Base-by-base conservation (phyloP, 768 basidiomycete species). In the Agaricus subrufescens region DNA sequence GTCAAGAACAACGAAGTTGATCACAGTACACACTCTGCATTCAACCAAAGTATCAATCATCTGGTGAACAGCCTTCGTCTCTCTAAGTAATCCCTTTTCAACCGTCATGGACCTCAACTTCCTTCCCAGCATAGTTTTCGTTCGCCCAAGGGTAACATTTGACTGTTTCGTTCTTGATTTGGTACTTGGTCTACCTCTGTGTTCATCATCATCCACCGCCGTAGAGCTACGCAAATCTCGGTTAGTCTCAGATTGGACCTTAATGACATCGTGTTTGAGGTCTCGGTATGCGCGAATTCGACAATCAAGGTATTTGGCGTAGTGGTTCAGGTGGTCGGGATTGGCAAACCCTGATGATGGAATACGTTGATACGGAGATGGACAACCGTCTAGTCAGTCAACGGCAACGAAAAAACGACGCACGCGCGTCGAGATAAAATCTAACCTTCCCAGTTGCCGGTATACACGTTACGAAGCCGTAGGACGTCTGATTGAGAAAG, bases 221-320 rank as follows among this genome's bases (percentile, higher is more conserved):
- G 73, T 66, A 3, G 84, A 86, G 58, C 83, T 81, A 25, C 91
- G 84, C 74, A 89, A 72, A 65, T 94, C 91, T 38, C 94, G 85
- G 67, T 98, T 98, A 3, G 83, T 82, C 71, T 99, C 97, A 1
- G 92, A 86, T 73, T 98, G 96, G 4, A 96, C 94, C 25, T 88
- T 82, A 40, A 99, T 85, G 19, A 93, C 88, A 66, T 99, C 97
- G 62, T 98, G 95, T 62, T 94, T 93, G 57, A 98, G 77, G 56
- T 95, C 92, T 47, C 83, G 82, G 72, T 91, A 99, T 1, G 91
- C 87, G 23, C 80, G 84, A 62, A 98, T 94, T 42, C 97, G 82
- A 26, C 87, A 75, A 64, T 98, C 92, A 30, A 98, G 82, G 69
- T 98, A 99, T 37, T 75, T 72, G 0, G 94, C 91, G 63, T 98